phyloP scores from a whole-genome alignment of 2,329 filamentous ascomycete genomes.

The Aspergillus fructus region DNA sequence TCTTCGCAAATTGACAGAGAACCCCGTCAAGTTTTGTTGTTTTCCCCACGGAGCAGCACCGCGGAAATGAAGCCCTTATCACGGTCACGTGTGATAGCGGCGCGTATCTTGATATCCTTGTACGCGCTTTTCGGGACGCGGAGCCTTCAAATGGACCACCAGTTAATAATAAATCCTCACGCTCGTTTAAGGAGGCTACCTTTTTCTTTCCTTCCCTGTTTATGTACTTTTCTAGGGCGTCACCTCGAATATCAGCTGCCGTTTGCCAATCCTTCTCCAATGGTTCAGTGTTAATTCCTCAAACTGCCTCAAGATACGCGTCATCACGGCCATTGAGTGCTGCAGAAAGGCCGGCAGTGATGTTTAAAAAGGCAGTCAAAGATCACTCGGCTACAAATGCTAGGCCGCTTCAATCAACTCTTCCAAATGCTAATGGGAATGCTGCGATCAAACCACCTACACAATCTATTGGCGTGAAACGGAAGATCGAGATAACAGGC shows the following conservation, averaged over 20 bases:
- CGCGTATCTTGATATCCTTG: constrained; percentile 8
- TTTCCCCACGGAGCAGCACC: constrained; percentile 8
- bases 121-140: constrained; percentile 1
- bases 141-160: background rate
- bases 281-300: constrained; percentile 19
- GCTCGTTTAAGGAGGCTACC: background rate
- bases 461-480: constrained; percentile 35
- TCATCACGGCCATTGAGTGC: constrained; percentile 21
- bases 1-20: background rate
- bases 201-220: constrained; percentile 10
- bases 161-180: background rate
- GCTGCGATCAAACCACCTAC: constrained; percentile 22
- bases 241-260: constrained; percentile 19
- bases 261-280: constrained; percentile 23
- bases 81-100: constrained; percentile 22
- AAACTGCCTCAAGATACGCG: constrained; percentile 26
- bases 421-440: constrained; percentile 26
- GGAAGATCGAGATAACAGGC: constrained; percentile 38
- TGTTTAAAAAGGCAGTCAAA: constrained; percentile 45
- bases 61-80: constrained; percentile 20
- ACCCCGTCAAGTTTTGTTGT: background rate
- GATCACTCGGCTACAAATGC: constrained; percentile 34
- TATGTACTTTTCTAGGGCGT: constrained; percentile 28
- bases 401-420: constrained; percentile 35
- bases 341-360: constrained; percentile 22